phyloP scores from a whole-genome alignment of 2,329 filamentous ascomycete genomes.

The Teratosphaeria gauchensis region DNA sequence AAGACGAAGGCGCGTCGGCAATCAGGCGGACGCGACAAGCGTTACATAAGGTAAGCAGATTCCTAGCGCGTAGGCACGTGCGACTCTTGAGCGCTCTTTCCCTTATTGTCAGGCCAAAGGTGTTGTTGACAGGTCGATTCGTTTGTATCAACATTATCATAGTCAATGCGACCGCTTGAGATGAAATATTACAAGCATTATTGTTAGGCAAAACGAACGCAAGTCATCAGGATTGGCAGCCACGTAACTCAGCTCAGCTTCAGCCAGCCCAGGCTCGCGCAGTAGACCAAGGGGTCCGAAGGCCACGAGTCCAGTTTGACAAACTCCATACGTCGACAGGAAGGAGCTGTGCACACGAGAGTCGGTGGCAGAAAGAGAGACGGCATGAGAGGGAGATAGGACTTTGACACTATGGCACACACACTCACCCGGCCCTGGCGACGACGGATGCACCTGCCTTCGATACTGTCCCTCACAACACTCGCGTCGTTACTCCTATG shows the following conservation, averaged over 20 bases:
- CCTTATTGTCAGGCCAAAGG: neutral
- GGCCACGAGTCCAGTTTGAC: neutral
- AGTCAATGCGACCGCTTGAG: neutral
- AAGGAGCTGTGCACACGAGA: neutral
- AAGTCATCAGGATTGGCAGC: neutral
- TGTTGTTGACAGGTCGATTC: too few relatives aligned
- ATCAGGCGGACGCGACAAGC: neutral
- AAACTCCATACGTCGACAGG: neutral
- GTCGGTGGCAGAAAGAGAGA: neutral
- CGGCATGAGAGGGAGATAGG: neutral
- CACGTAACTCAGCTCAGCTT: neutral
- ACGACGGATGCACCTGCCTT: neutral
- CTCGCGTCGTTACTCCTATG: conserved; percentile 2
- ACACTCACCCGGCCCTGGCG: neutral
- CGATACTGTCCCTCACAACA: neutral
- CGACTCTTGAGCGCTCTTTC: neutral
- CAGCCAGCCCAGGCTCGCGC: neutral
- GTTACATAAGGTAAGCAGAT: neutral
- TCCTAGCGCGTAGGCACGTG: neutral
- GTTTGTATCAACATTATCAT: neutral
- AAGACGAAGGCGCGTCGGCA: neutral
- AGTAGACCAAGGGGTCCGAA: neutral
- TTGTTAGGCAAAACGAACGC: neutral
- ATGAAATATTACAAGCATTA: neutral
- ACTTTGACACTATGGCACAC: neutral